Evolutionary conservation across 306 rosid genomes (phyloP).

Genomic region (Vigna angularis): DNA sequence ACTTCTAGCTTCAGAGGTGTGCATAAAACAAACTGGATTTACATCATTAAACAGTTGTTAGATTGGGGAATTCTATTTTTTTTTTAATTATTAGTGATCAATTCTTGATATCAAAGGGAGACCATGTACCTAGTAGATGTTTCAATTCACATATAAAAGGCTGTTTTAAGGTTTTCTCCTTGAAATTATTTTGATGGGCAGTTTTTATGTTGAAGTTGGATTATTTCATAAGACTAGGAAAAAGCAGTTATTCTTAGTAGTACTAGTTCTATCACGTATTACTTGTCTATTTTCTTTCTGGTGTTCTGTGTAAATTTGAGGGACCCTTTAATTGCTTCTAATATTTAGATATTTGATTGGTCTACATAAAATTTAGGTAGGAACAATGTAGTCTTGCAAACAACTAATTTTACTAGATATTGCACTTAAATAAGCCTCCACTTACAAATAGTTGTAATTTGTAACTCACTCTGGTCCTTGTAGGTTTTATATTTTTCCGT

Average conservation of each 20-base stretch:
- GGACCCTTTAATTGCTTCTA: conserved; percentile 12
- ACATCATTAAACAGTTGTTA: background rate
- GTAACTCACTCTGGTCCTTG: background rate
- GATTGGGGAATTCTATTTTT: conserved; percentile 5
- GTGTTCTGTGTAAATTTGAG: conserved; percentile 4
- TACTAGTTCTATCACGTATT: background rate
- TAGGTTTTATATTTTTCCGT: background rate
- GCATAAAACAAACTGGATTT: conserved; percentile 17
- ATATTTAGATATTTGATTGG: conserved; percentile 1
- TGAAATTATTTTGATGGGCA: conserved; percentile 4
- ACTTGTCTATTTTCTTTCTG: conserved; percentile 24
- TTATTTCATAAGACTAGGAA: conserved; percentile 19
- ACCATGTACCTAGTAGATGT: conserved; percentile 24
- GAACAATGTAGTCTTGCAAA: background rate
- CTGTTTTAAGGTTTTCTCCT: conserved; percentile 22
- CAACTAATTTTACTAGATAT: conserved; percentile 13
- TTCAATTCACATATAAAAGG: conserved; percentile 32
- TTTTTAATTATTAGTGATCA: conserved; percentile 11
- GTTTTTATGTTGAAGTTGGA: conserved; percentile 12
- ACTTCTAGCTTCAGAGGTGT: conserved; percentile 89
- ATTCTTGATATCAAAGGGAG: conserved; percentile 5
- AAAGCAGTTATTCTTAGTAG: background rate
- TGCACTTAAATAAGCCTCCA: background rate
- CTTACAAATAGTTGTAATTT: conserved; percentile 19
- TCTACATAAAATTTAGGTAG: conserved; percentile 6